Evolutionary conservation across 2,329 filamentous ascomycete genomes (phyloP).

Genomic region (Cytospora piceicola): DNA sequence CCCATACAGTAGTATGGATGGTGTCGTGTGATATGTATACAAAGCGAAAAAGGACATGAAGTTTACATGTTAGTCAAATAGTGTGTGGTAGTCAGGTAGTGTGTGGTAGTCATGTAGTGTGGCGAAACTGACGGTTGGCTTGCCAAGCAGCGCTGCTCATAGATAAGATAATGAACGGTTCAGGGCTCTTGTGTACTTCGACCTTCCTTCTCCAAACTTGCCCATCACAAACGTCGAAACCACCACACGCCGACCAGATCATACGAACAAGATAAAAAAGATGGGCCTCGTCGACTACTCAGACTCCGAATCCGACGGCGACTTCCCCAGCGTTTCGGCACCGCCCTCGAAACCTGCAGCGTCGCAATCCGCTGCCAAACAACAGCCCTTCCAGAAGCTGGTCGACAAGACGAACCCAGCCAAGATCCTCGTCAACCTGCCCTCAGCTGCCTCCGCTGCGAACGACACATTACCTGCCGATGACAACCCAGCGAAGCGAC

Average conservation of each 20-base stretch:
- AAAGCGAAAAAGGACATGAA: not conserved
- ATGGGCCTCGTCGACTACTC: conserved; percentile 87
- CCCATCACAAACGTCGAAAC: not conserved
- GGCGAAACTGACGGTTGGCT: too few relatives aligned
- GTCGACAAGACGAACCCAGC: conserved; percentile 79
- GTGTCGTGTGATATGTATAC: not conserved
- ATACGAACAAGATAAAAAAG: conserved; percentile 37
- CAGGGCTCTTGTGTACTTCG: not conserved
- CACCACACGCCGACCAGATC: not conserved
- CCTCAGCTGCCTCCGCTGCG: conserved; percentile 51
- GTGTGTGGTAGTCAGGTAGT: not conserved
- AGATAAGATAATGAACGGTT: not conserved
- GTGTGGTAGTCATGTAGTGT: not conserved
- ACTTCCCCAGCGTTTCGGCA: conserved; percentile 36
- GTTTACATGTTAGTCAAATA: not conserved
- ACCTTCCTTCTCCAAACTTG: not conserved
- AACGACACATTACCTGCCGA: conserved; percentile 47
- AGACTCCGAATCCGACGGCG: conserved; percentile 73
- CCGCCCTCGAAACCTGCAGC: conserved; percentile 27
- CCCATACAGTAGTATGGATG: not conserved
- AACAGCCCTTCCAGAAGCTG: conserved; percentile 73
- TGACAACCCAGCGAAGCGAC: conserved; percentile 72
- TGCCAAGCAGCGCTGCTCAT: not conserved
- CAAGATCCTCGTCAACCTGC: conserved; percentile 82
- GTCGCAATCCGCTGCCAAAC: conserved; percentile 48